Percentiles rank a stretch among this genome's conserved stretches.
phyloP scores from a whole-genome alignment of 75 land plant genomes.

The Cupressus sempervirens region DNA sequence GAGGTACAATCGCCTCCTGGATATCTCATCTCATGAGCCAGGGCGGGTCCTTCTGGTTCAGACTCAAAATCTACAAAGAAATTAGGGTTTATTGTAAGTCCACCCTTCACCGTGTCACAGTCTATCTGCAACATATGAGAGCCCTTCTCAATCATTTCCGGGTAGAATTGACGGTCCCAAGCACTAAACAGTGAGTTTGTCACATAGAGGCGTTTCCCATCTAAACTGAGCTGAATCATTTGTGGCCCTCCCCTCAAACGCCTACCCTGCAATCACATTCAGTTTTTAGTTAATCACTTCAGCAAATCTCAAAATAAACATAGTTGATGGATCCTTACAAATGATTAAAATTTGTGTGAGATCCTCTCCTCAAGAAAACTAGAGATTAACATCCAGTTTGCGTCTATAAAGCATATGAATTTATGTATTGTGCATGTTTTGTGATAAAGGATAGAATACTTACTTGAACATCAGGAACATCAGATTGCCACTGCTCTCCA shows the following conservation, averaged over 20 bases:
- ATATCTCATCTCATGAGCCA: constrained; percentile 98
- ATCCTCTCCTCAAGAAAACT: background rate
- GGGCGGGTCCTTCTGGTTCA: constrained; percentile 92
- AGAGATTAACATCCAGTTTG: background rate
- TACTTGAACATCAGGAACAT: constrained; percentile 78
- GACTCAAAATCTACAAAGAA: constrained; percentile 92
- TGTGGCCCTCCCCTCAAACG: constrained; percentile 90
- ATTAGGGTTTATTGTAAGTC: constrained; percentile 63
- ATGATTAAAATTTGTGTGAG: background rate
- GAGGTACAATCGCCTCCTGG: constrained; percentile 99
- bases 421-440: background rate
- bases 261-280: constrained; percentile 56
- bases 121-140: constrained; percentile 93
- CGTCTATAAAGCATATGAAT: background rate
- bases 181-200: constrained; percentile 95
- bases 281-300: background rate
- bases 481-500: constrained; percentile 69
- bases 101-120: constrained; percentile 84
- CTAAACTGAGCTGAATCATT: constrained; percentile 95
- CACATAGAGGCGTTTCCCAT: constrained; percentile 89
- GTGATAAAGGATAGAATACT: background rate
- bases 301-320: background rate
- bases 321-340: background rate
- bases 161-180: constrained; percentile 95
- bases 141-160: constrained; percentile 65